These are phyloP conservation scores for Gamarada debralockiae DNA, from an alignment of 495 filamentous ascomycete genomes.

Conservation along the genomic window DNA sequence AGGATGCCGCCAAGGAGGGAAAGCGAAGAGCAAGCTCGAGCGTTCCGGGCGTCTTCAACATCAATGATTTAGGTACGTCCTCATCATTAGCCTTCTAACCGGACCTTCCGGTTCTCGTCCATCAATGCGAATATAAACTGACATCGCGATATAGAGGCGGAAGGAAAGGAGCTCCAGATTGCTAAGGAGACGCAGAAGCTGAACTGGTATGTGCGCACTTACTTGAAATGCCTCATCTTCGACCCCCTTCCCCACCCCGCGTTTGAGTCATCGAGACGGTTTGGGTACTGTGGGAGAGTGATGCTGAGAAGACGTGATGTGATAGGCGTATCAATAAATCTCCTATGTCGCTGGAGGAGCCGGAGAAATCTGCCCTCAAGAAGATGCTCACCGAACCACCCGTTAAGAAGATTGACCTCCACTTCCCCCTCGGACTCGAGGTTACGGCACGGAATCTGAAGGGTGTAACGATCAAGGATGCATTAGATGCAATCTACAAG, in stretches of 20 bases:
- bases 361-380: constrained; percentile 74
- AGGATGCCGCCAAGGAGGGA: constrained; percentile 52
- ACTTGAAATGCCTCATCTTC: background rate
- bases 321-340: constrained; percentile 88
- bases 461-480: constrained; percentile 94
- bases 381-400: constrained; percentile 73
- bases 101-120: constrained; percentile 14
- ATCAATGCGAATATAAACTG: constrained; percentile 6
- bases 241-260: constrained; percentile 9
- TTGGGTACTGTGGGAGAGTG: no score
- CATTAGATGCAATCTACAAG: constrained; percentile 89
- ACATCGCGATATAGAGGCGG: constrained; percentile 53
- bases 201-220: constrained; percentile 65
- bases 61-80: constrained; percentile 76
- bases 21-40: constrained; percentile 61
- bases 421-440: constrained; percentile 81
- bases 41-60: constrained; percentile 67
- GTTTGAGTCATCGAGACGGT: background rate
- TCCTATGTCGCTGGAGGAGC: constrained; percentile 59
- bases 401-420: constrained; percentile 89
- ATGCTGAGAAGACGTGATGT: constrained; percentile 10
- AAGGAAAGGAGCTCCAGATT: constrained; percentile 69
- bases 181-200: constrained; percentile 86
- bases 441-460: constrained; percentile 87
- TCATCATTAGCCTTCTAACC: background rate